phyloP scores from a whole-genome alignment of 1,284 basidiomycete genomes.

The Hemileccinum hortonii region DNA sequence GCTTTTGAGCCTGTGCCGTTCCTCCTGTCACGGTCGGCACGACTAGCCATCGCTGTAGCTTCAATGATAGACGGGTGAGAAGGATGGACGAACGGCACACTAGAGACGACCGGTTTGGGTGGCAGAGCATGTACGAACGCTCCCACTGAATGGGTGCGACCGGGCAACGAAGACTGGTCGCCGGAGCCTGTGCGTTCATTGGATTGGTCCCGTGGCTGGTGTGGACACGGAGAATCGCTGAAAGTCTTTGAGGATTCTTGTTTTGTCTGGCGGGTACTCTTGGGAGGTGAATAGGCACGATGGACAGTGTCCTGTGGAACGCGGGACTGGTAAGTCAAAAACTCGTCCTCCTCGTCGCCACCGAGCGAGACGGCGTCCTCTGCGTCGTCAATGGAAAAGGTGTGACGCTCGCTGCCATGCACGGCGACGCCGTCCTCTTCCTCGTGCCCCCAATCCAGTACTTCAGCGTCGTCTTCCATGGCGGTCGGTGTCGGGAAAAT shows the following conservation, averaged over 20 bases:
- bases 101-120: constrained; percentile 62
- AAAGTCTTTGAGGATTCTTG: constrained; percentile 9
- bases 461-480: constrained; percentile 70
- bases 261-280: constrained; percentile 12
- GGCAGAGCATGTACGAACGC: constrained; percentile 64
- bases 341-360: constrained; percentile 65
- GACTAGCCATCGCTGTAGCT: constrained; percentile 58
- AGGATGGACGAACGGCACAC: constrained; percentile 52
- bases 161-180: constrained; percentile 31
- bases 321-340: constrained; percentile 36
- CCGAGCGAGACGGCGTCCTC: constrained; percentile 72
- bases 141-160: constrained; percentile 33
- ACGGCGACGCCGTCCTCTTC: constrained; percentile 52
- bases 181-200: constrained; percentile 15
- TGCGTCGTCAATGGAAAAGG: constrained; percentile 46
- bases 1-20: constrained; percentile 31
- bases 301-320: constrained; percentile 22
- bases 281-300: constrained; percentile 18
- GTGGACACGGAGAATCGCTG: constrained; percentile 9
- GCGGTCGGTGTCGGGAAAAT: constrained; percentile 6
- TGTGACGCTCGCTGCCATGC: constrained; percentile 22
- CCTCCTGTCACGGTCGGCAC: constrained; percentile 35
- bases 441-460: constrained; percentile 74
- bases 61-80: constrained; percentile 56
- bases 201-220: constrained; percentile 25